phyloP scores from a whole-genome alignment of 2,329 filamentous ascomycete genomes.

The Trichoderma brevicompactum region DNA sequence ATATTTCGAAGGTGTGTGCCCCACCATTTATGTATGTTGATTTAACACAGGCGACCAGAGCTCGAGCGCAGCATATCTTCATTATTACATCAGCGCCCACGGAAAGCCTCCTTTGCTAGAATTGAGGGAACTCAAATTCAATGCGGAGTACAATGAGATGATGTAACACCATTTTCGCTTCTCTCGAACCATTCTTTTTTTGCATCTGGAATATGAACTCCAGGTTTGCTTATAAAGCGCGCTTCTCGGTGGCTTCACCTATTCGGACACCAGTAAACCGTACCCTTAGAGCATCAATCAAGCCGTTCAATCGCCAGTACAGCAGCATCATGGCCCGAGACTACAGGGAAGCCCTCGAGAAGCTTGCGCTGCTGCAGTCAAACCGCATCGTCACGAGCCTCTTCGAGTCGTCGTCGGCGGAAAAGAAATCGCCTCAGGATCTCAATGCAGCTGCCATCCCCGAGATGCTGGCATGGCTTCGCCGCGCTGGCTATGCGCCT shows the following conservation, averaged over 20 bases:
- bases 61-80: not conserved
- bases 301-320: slow-evolving; percentile 15
- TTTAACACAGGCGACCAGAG: not conserved
- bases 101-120: not conserved
- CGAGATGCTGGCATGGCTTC: slow-evolving; percentile 80
- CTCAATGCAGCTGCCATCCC: slow-evolving; percentile 77
- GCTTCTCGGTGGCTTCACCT: slow-evolving; percentile 1
- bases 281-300: not conserved
- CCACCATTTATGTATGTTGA: not conserved
- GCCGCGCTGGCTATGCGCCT: slow-evolving; percentile 71
- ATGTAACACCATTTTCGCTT: not conserved
- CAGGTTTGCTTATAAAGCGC: slow-evolving; percentile 10
- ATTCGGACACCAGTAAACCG: not conserved
- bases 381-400: slow-evolving; percentile 69
- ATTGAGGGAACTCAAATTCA: not conserved
- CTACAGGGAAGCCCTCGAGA: slow-evolving; percentile 70
- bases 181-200: not conserved
- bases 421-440: slow-evolving; percentile 48
- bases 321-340: slow-evolving; percentile 40
- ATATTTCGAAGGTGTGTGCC: not conserved
- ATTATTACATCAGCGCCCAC: not conserved
- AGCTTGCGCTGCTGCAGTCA: slow-evolving; percentile 76
- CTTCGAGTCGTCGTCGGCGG: slow-evolving; percentile 55
- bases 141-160: not conserved
- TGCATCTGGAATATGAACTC: slow-evolving; percentile 6